A percentile compares a stretch with the other conserved stretches of the same genome.
These are phyloP conservation scores for Didymella pinodella DNA, from an alignment of 2,329 filamentous ascomycete genomes.

Conservation along the genomic window DNA sequence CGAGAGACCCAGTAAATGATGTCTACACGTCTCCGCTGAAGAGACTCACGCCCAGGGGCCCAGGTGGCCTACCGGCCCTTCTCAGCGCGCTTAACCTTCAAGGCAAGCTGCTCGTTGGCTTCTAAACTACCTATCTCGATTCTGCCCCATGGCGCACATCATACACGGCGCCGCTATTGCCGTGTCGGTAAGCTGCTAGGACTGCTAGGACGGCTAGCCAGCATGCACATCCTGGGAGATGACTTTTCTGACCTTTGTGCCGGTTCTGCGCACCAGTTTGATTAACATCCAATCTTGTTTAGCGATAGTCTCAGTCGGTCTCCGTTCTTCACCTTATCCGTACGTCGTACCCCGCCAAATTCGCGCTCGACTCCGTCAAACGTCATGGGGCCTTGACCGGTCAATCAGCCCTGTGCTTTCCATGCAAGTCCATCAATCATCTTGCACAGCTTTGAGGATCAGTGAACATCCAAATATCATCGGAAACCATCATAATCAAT, in stretches of 20 bases:
- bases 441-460: conserved; percentile 2
- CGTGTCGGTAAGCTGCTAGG: conserved; percentile 11
- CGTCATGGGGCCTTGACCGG: conserved; percentile 15
- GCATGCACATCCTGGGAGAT: conserved; percentile 22
- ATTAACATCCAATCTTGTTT: conserved; percentile 30
- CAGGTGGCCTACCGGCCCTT: conserved; percentile 19
- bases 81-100: conserved; percentile 17
- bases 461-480: not conserved
- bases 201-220: conserved; percentile 14
- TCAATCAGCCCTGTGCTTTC: conserved; percentile 17
- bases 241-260: conserved; percentile 32
- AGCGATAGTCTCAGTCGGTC: conserved; percentile 22
- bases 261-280: conserved; percentile 36
- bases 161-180: conserved; percentile 18
- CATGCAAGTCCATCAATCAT: conserved; percentile 14
- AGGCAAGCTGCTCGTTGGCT: conserved; percentile 20
- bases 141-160: conserved; percentile 17
- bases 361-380: not conserved
- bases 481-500: not conserved
- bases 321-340: conserved; percentile 25
- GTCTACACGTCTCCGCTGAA: conserved; percentile 16
- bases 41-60: conserved; percentile 19
- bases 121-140: not conserved
- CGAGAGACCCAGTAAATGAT: conserved; percentile 30
- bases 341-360: conserved; percentile 22